These are phyloP conservation scores for Vanilla planifolia DNA, from an alignment of 106 monocot species.

Conservation along the genomic window DNA sequence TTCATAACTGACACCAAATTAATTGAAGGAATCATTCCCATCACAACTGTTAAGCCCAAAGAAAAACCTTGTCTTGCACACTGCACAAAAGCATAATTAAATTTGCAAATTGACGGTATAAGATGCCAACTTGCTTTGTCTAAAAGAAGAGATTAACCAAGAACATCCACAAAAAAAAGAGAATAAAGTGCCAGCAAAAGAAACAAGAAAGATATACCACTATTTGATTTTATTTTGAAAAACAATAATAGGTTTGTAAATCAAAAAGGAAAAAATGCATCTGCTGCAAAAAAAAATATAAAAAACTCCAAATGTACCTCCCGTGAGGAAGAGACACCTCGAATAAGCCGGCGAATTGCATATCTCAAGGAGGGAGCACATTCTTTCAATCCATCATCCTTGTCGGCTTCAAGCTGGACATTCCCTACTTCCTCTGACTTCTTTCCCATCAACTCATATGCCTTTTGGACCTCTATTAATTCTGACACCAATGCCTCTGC, in stretches of 20 bases:
- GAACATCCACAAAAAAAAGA: neutral
- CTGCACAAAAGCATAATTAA: conserved; percentile 32
- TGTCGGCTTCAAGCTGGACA: conserved; percentile 63
- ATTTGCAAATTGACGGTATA: neutral
- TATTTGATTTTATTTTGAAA: neutral
- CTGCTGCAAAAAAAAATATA: neutral
- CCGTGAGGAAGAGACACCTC: conserved; percentile 84
- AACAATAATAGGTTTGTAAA: no score
- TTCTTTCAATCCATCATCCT: conserved; percentile 82
- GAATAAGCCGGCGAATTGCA: conserved; percentile 73
- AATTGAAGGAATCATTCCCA: conserved; percentile 40
- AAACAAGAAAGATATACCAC: neutral
- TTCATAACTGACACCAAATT: conserved; percentile 55
- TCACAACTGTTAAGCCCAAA: conserved; percentile 52
- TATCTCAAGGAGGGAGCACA: conserved; percentile 73
- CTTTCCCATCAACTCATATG: conserved; percentile 30
- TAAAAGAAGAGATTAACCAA: neutral
- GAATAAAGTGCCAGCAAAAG: neutral
- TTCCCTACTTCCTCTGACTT: conserved; percentile 4
- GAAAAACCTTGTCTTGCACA: conserved; percentile 98
- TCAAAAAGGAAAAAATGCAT: no score
- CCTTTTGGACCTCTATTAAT: conserved; percentile 54
- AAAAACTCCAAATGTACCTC: conserved; percentile 45
- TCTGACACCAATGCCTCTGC: conserved; percentile 48
- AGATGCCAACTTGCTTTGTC: no score